A percentile compares a stretch with the other conserved stretches of the same genome.
Conservation (phyloP, 2,329 filamentous ascomycete genomes). For the Fusarium bulbicola region DNA sequence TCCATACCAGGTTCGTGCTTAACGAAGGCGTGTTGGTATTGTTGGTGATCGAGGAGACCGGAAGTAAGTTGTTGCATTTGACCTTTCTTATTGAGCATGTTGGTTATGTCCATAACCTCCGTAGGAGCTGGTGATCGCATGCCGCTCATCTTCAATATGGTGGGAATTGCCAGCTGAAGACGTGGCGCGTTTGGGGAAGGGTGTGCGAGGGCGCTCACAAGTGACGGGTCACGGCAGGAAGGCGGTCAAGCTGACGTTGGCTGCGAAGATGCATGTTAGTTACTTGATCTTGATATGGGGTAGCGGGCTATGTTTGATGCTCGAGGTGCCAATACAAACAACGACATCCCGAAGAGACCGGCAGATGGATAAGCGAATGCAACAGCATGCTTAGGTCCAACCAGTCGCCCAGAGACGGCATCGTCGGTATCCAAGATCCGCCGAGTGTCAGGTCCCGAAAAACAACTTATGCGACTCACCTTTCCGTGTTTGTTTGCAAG, state of each 20-base stretch:
- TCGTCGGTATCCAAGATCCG: slow-evolving; percentile 18
- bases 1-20: slow-evolving; percentile 57
- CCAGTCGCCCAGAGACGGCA: slow-evolving; percentile 3
- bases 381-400: slow-evolving; percentile 3
- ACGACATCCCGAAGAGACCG: slow-evolving; percentile 2
- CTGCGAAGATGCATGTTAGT: slow-evolving; percentile 35
- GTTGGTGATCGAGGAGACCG: slow-evolving; percentile 45
- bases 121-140: slow-evolving; percentile 56
- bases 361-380: slow-evolving; percentile 15
- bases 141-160: slow-evolving; percentile 44
- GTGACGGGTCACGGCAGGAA: slow-evolving; percentile 38
- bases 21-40: slow-evolving; percentile 46
- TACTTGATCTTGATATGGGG: not conserved
- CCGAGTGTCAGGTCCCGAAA: slow-evolving; percentile 7
- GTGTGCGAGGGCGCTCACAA: slow-evolving; percentile 34
- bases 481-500: slow-evolving; percentile 33
- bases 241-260: slow-evolving; percentile 37
- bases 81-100: slow-evolving; percentile 62
- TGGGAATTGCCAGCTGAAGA: slow-evolving; percentile 26
- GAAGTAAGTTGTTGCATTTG: slow-evolving; percentile 48
- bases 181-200: slow-evolving; percentile 35
- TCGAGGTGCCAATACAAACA: slow-evolving; percentile 3
- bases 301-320: not conserved
- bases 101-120: slow-evolving; percentile 63
- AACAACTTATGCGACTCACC: slow-evolving; percentile 32